Evolutionary conservation across 1,139 yeast species (phyloP).

Genomic region (Spencermartinsiella ligniputridi): DNA sequence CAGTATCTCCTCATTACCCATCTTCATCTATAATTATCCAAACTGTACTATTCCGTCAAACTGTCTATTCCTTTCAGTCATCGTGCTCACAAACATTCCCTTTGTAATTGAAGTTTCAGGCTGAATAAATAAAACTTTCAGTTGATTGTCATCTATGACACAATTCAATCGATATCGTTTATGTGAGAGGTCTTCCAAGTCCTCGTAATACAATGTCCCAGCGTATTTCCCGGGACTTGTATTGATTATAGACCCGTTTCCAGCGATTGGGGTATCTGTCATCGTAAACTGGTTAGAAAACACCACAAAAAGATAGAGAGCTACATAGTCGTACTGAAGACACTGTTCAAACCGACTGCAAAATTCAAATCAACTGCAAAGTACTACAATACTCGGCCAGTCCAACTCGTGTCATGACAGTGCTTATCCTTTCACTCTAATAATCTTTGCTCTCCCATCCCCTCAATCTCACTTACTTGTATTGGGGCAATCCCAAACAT

Average conservation of each 20-base stretch:
- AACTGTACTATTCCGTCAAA: slow-evolving; percentile 21
- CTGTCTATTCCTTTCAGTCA: slow-evolving; percentile 12
- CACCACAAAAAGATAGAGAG: not conserved
- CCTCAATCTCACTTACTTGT: too few species aligned
- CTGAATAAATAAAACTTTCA: slow-evolving; percentile 12
- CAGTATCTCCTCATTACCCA: too few species aligned
- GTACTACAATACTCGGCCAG: too few species aligned
- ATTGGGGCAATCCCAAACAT: slow-evolving; percentile 27
- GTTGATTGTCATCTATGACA: slow-evolving; percentile 14
- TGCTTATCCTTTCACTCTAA: not conserved
- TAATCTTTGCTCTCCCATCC: not conserved
- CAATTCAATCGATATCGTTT: slow-evolving; percentile 24
- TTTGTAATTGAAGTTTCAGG: slow-evolving; percentile 10
- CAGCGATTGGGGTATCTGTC: slow-evolving; percentile 25
- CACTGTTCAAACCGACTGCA: too few species aligned
- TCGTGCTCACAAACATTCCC: slow-evolving; percentile 14
- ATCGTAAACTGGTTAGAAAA: slow-evolving; percentile 13
- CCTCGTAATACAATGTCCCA: slow-evolving; percentile 26
- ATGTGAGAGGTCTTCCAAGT: slow-evolving; percentile 23
- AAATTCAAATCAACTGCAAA: too few species aligned
- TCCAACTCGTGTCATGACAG: not conserved
- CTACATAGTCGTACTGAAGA: not conserved
- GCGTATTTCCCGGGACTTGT: slow-evolving; percentile 22
- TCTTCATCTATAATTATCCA: slow-evolving; percentile 4
- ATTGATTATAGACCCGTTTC: slow-evolving; percentile 27